A percentile compares a stretch with the other conserved stretches of the same genome.
These are phyloP conservation scores for Alternaria sp. DNA, from an alignment of 2,329 filamentous ascomycete genomes.

Conservation along the genomic window DNA sequence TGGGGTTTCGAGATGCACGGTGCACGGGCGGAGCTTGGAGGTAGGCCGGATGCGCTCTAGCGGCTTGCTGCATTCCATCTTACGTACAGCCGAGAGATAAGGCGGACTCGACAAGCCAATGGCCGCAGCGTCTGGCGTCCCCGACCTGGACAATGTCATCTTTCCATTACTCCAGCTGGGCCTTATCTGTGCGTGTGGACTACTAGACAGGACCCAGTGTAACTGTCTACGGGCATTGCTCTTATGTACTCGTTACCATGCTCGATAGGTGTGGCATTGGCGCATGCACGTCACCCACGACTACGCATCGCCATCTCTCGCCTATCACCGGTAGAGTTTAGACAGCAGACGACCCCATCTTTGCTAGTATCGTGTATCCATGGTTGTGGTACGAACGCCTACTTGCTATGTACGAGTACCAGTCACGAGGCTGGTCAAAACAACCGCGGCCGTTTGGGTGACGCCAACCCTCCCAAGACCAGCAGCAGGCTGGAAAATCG, in stretches of 20 bases:
- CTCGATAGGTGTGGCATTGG: constrained; percentile 28
- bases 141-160: constrained; percentile 34
- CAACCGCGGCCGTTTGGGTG: constrained; percentile 20
- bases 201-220: constrained; percentile 15
- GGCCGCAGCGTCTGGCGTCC: constrained; percentile 14
- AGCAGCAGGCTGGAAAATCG: constrained; percentile 18
- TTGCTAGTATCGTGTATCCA: not conserved
- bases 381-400: constrained; percentile 12
- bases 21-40: constrained; percentile 16
- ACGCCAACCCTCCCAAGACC: constrained; percentile 27
- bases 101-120: constrained; percentile 36
- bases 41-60: constrained; percentile 22
- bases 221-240: constrained; percentile 38
- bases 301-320: constrained; percentile 30
- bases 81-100: constrained; percentile 43
- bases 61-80: constrained; percentile 20
- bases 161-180: constrained; percentile 24
- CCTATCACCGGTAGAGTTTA: constrained; percentile 5
- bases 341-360: constrained; percentile 12
- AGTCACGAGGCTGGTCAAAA: constrained; percentile 15
- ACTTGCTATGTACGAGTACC: not conserved
- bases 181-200: constrained; percentile 29
- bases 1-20: constrained; percentile 22
- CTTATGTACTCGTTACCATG: constrained; percentile 48
- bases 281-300: constrained; percentile 40